A percentile compares a stretch with the other conserved stretches of the same genome.
Conservation (phyloP, 116 monocot species). For the Iris pallida region DNA sequence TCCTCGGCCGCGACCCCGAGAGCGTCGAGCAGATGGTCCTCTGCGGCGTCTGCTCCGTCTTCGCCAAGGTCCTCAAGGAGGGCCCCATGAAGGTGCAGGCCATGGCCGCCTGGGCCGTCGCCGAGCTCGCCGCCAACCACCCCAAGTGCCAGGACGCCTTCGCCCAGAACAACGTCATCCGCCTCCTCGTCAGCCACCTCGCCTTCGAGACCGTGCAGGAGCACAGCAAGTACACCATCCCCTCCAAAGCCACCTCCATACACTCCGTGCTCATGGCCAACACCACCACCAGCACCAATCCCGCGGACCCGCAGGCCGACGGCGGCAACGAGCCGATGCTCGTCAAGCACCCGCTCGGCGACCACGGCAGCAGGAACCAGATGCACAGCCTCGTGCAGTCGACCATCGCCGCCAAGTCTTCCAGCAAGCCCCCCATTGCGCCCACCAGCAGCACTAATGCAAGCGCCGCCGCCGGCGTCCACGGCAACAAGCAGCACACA, state of each 20-base stretch:
- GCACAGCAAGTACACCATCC: conserved; percentile 80
- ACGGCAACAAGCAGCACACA: not conserved
- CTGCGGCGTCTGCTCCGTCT: conserved; percentile 66
- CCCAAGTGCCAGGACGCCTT: conserved; percentile 80
- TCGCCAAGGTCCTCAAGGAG: conserved; percentile 82
- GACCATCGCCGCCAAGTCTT: conserved; percentile 24
- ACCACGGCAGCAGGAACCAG: conserved; percentile 20
- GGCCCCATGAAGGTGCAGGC: conserved; percentile 85
- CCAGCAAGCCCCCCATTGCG: not conserved
- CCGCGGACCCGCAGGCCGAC: no score
- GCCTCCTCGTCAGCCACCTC: conserved; percentile 80
- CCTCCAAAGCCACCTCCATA: conserved; percentile 57
- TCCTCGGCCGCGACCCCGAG: conserved; percentile 73
- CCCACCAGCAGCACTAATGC: no score
- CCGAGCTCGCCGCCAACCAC: conserved; percentile 66
- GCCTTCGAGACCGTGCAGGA: conserved; percentile 98
- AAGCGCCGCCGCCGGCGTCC: no score
- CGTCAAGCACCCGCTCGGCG: conserved; percentile 41
- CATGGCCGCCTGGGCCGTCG: conserved; percentile 72
- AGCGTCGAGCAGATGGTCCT: conserved; percentile 78
- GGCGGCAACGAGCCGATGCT: conserved; percentile 1
- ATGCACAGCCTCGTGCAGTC: conserved; percentile 42
- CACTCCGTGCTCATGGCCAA: conserved; percentile 52
- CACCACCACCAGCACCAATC: not conserved
- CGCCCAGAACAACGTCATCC: conserved; percentile 70